Percentiles rank a stretch among this genome's conserved stretches.
Conservation (phyloP, 1,284 basidiomycete species). For the Phylloporus gajari region DNA sequence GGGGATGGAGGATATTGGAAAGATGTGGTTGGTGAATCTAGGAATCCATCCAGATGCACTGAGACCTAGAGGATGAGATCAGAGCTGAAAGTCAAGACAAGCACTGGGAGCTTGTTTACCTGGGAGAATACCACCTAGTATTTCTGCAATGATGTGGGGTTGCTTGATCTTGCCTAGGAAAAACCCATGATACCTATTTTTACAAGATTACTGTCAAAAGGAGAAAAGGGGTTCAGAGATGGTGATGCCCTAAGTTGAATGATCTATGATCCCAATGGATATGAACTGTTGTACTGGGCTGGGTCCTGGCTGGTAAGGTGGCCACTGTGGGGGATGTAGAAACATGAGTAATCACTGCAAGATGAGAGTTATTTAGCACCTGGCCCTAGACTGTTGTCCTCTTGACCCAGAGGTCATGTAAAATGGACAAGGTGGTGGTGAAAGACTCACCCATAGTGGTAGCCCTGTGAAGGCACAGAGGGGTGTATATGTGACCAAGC, state of each 20-base stretch:
- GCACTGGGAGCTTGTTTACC: conserved; percentile 49
- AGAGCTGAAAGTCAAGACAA: background rate
- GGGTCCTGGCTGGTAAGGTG: conserved; percentile 80
- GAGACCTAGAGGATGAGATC: conserved; percentile 58
- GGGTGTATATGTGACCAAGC: background rate
- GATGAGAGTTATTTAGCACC: conserved; percentile 38
- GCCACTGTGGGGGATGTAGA: conserved; percentile 62
- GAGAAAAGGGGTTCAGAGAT: background rate
- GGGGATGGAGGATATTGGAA: conserved; percentile 76
- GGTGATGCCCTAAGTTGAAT: conserved; percentile 79
- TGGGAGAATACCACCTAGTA: conserved; percentile 90
- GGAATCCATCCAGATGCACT: conserved; percentile 82
- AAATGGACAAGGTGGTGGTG: conserved; percentile 46
- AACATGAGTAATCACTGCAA: conserved; percentile 1
- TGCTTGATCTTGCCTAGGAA: conserved; percentile 79
- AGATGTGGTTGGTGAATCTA: conserved; percentile 85
- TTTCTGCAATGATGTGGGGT: conserved; percentile 88
- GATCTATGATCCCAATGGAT: conserved; percentile 90
- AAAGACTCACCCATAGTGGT: conserved; percentile 53
- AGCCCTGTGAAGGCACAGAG: background rate
- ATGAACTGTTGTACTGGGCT: conserved; percentile 65
- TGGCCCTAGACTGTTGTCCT: conserved; percentile 52
- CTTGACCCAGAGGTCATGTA: conserved; percentile 43
- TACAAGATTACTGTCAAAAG: background rate
- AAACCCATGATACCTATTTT: conserved; percentile 61